Conservation (phyloP, 768 basidiomycete species). For the Russula ochroleuca region DNA sequence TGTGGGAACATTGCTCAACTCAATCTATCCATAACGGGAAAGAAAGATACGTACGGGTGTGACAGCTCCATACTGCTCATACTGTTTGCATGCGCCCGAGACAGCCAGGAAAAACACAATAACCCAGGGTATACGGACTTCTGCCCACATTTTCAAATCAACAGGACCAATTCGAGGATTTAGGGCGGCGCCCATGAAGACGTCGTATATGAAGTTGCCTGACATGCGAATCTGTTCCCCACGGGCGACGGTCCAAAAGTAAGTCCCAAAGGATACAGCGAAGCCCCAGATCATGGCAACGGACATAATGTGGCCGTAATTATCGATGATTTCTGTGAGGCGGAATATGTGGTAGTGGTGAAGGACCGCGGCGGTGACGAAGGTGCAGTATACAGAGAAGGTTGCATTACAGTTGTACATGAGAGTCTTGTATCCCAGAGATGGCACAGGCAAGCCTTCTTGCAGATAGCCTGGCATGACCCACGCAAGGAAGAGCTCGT, state of each 20-base stretch:
- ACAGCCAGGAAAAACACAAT: constrained; percentile 91
- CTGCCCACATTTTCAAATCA: constrained; percentile 98
- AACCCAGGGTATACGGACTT: constrained; percentile 96
- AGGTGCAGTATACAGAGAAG: constrained; percentile 75
- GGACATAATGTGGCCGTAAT: constrained; percentile 94
- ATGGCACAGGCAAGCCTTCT: constrained; percentile 94
- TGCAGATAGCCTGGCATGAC: constrained; percentile 90
- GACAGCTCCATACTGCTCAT: constrained; percentile 86
- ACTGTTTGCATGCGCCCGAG: constrained; percentile 93
- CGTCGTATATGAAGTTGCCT: constrained; percentile 91
- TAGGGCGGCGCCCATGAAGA: constrained; percentile 93
- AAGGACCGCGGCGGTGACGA: constrained; percentile 66
- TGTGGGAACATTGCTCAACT: constrained; percentile 32
- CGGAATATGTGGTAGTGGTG: constrained; percentile 83
- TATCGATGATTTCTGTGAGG: constrained; percentile 91
- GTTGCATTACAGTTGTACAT: constrained; percentile 98
- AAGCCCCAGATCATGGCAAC: constrained; percentile 94
- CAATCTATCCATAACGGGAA: background rate
- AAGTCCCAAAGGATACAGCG: constrained; percentile 71
- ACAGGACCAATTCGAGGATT: constrained; percentile 90
- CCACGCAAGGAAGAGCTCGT: constrained; percentile 87
- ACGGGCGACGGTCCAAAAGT: constrained; percentile 70
- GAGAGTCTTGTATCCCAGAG: constrained; percentile 86
- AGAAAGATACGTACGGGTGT: constrained; percentile 62
- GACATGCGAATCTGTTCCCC: constrained; percentile 89